Conservation (phyloP, 495 filamentous ascomycete species). For the Xylaria palmicola region DNA sequence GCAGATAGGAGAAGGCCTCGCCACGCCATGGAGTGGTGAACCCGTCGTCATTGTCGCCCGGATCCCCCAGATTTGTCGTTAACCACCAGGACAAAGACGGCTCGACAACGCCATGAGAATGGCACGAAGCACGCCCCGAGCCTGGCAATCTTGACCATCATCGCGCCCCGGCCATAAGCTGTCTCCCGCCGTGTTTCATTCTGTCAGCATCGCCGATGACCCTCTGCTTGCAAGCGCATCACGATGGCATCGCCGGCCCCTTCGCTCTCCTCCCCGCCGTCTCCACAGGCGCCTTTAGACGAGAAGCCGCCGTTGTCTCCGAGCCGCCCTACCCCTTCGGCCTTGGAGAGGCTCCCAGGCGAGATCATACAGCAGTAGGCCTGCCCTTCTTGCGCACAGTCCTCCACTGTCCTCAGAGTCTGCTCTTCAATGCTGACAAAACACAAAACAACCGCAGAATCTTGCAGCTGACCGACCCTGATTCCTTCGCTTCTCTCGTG, state of each 20-base stretch:
- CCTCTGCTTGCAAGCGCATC: background rate
- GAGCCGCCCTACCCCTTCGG: constrained; percentile 23
- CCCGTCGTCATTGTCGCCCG: no score
- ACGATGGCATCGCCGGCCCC: constrained; percentile 11
- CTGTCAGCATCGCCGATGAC: background rate
- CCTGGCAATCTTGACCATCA: background rate
- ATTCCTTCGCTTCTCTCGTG: constrained; percentile 79
- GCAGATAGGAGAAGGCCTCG: no score
- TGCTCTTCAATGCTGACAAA: constrained; percentile 9
- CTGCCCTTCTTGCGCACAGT: constrained; percentile 1
- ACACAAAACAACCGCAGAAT: constrained; percentile 60
- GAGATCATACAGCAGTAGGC: constrained; percentile 52
- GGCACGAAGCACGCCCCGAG: constrained; percentile 1
- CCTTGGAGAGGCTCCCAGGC: constrained; percentile 47
- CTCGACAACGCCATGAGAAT: background rate
- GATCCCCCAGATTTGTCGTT: no score
- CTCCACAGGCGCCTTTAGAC: no score
- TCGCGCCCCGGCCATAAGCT: background rate
- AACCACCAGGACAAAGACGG: no score
- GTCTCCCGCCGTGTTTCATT: background rate
- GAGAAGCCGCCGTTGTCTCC: constrained; percentile 30
- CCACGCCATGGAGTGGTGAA: background rate
- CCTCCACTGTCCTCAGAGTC: background rate
- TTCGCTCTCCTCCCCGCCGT: no score
- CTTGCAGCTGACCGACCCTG: constrained; percentile 69